Evolutionary conservation across 2,329 filamentous ascomycete species (phyloP).

Genomic region (Exophiala alcalophila): DNA sequence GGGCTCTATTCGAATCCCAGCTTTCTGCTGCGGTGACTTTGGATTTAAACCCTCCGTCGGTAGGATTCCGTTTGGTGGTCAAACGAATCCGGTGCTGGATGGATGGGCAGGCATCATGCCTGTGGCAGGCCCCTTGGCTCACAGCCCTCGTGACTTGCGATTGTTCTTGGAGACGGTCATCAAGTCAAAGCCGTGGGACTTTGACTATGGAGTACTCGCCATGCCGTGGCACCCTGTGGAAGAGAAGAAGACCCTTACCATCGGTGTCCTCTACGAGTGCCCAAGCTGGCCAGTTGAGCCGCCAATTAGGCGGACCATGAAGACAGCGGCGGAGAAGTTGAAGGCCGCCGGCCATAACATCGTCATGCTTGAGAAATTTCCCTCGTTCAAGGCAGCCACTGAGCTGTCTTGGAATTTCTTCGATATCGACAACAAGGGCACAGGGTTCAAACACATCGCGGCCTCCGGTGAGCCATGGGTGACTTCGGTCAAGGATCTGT

Average conservation of each 20-base stretch:
- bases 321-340: constrained; percentile 38
- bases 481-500: constrained; percentile 21
- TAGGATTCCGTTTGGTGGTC: constrained; percentile 53
- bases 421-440: constrained; percentile 20
- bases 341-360: constrained; percentile 45
- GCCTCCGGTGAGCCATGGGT: constrained; percentile 26
- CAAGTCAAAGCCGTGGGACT: constrained; percentile 44
- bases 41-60: constrained; percentile 50
- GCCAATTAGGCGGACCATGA: constrained; percentile 39
- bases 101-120: constrained; percentile 53
- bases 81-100: constrained; percentile 47
- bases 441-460: constrained; percentile 34
- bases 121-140: constrained; percentile 42
- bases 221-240: constrained; percentile 48
- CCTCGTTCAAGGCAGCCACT: constrained; percentile 17
- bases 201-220: constrained; percentile 48
- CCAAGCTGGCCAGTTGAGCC: constrained; percentile 38
- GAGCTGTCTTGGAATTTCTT: constrained; percentile 15
- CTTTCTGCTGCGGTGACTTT: constrained; percentile 52
- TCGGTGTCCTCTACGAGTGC: constrained; percentile 42
- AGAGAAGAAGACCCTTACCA: constrained; percentile 26
- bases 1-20: constrained; percentile 46
- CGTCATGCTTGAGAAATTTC: constrained; percentile 38
- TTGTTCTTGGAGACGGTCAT: constrained; percentile 34
- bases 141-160: constrained; percentile 28